A percentile compares a stretch with the other conserved stretches of the same genome.
Conservation (phyloP, 2,329 filamentous ascomycete species). For the Trichoderma afroharzianum region DNA sequence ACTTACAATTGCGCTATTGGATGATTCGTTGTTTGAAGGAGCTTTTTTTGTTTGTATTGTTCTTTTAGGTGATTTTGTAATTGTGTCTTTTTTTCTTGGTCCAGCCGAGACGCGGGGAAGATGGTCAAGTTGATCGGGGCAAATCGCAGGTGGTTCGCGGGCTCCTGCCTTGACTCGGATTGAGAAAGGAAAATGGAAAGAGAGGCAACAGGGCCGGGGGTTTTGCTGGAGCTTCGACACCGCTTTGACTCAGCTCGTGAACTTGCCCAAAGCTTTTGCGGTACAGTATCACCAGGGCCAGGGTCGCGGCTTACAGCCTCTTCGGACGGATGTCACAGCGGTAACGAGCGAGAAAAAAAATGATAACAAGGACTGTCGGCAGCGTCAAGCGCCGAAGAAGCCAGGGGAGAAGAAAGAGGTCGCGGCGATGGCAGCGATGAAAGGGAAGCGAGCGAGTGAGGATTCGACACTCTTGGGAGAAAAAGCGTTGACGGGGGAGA, state of each 20-base stretch:
- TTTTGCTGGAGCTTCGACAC: constrained; percentile 13
- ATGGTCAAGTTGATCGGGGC: background rate
- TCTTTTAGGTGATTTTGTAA: background rate
- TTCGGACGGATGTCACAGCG: constrained; percentile 4
- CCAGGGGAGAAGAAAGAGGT: background rate
- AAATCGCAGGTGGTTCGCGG: background rate
- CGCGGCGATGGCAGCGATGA: background rate
- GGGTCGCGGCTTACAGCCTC: constrained; percentile 12
- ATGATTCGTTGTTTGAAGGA: background rate
- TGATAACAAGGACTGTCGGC: constrained; percentile 8
- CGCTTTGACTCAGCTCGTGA: constrained; percentile 15
- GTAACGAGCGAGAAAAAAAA: constrained; percentile 3
- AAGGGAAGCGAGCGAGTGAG: constrained; percentile 7
- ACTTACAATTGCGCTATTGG: constrained; percentile 3
- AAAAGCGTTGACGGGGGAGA: background rate
- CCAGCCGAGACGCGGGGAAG: constrained; percentile 9
- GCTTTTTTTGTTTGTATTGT: background rate
- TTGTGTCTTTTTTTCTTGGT: background rate
- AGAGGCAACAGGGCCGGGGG: constrained; percentile 2
- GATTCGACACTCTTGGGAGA: background rate
- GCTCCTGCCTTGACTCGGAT: constrained; percentile 3
- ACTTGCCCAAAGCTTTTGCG: constrained; percentile 13
- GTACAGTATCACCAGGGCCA: constrained; percentile 14
- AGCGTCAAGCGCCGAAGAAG: constrained; percentile 15
- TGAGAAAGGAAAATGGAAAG: constrained; percentile 5